These are phyloP conservation scores for Thalassiosira profunda DNA, from an alignment of 108 stramenopile genomes.

Conservation along the genomic window DNA sequence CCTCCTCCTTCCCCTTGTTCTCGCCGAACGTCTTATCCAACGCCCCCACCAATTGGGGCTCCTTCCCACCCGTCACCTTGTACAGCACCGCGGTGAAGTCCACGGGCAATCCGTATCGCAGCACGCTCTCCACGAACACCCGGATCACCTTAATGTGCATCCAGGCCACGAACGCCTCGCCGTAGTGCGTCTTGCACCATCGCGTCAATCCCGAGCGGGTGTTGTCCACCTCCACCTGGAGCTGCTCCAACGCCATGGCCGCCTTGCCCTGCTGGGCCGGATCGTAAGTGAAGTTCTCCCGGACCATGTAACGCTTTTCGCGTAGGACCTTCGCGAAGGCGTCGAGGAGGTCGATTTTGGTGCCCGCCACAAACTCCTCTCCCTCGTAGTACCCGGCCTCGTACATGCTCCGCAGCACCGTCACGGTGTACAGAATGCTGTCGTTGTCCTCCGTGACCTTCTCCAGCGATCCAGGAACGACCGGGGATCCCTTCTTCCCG, in stretches of 20 bases:
- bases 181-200: slow-evolving; percentile 98
- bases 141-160: slow-evolving; percentile 98
- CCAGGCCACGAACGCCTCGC: slow-evolving; percentile 97
- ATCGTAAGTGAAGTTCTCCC: slow-evolving; percentile 86
- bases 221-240: slow-evolving; percentile 89
- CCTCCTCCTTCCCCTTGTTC: slow-evolving; percentile 32
- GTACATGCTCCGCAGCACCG: slow-evolving; percentile 93
- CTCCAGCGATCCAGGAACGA: slow-evolving; percentile 89
- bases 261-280: slow-evolving; percentile 81
- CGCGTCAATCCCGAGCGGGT: slow-evolving; percentile 89
- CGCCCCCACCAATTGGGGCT: slow-evolving; percentile 61
- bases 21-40: slow-evolving; percentile 83
- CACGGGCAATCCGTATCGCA: slow-evolving; percentile 97
- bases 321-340: slow-evolving; percentile 87
- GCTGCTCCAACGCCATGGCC: slow-evolving; percentile 81
- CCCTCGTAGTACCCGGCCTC: slow-evolving; percentile 95
- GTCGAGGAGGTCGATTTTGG: slow-evolving; percentile 86
- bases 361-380: slow-evolving; percentile 86
- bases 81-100: slow-evolving; percentile 94
- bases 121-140: slow-evolving; percentile 96
- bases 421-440: slow-evolving; percentile 85
- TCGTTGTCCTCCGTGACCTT: slow-evolving; percentile 86
- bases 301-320: slow-evolving; percentile 92
- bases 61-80: slow-evolving; percentile 84
- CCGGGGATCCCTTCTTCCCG: slow-evolving; percentile 90